A percentile compares a stretch with the other conserved stretches of the same genome.
These are phyloP conservation scores for Immersiporthe knoxdaviesiana DNA, from an alignment of 2,329 filamentous ascomycete genomes.

Conservation along the genomic window DNA sequence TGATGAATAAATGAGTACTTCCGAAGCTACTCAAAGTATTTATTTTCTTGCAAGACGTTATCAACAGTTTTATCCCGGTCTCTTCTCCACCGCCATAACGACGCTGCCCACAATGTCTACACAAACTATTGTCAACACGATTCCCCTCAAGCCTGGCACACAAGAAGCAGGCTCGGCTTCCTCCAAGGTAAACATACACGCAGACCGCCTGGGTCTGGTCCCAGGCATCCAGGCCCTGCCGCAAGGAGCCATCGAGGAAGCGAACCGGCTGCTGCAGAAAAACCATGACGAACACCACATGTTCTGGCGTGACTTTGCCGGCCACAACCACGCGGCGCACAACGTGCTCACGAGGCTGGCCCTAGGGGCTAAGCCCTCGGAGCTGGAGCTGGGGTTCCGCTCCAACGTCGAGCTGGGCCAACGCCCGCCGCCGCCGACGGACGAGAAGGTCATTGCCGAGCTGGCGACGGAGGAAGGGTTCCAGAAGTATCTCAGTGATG, in stretches of 20 bases:
- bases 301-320: conserved; percentile 14
- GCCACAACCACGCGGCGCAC: conserved; percentile 61
- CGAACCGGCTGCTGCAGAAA: conserved; percentile 15
- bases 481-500: neutral
- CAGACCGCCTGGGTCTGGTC: conserved; percentile 1
- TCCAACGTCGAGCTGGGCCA: neutral
- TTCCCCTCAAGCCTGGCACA: neutral
- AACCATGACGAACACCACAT: conserved; percentile 20
- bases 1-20: neutral
- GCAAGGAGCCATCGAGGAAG: neutral
- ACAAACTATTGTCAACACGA: neutral
- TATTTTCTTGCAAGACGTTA: no score
- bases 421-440: conserved; percentile 6
- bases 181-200: conserved; percentile 6
- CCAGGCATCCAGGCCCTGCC: conserved; percentile 4
- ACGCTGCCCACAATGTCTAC: neutral
- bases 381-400: conserved; percentile 5
- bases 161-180: neutral
- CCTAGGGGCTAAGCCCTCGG: conserved; percentile 60
- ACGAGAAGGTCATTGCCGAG: conserved; percentile 2
- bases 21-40: no score
- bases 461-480: conserved; percentile 6
- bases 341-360: conserved; percentile 76
- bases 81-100: no score
- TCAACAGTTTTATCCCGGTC: no score